Percentiles rank a stretch among this genome's conserved stretches.
phyloP scores from a whole-genome alignment of 768 basidiomycete genomes.

The Phylloporus rhodoxanthus region DNA sequence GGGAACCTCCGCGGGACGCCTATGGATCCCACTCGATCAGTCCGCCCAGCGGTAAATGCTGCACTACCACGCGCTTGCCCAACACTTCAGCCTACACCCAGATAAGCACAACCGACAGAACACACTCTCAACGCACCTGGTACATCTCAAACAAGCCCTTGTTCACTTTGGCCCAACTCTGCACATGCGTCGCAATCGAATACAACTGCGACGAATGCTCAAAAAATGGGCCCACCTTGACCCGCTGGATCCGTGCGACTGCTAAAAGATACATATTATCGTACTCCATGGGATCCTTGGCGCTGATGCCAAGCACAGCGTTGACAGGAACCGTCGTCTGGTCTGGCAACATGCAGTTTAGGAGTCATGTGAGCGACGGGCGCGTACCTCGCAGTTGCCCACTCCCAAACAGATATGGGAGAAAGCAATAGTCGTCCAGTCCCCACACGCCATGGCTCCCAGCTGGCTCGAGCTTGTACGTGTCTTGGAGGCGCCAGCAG shows the following conservation, averaged over 20 bases:
- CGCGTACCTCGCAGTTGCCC: conserved; percentile 73
- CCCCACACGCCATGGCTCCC: conserved; percentile 99
- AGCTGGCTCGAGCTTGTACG: conserved; percentile 89
- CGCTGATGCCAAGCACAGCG: conserved; percentile 49
- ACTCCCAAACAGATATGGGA: conserved; percentile 88
- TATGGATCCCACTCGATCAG: conserved; percentile 58
- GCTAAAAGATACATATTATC: conserved; percentile 80
- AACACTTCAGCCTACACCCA: conserved; percentile 73
- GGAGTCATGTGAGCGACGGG: background rate
- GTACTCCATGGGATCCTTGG: background rate
- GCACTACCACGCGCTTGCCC: conserved; percentile 92
- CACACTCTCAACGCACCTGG: conserved; percentile 43
- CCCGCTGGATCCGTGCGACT: conserved; percentile 69
- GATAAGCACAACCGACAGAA: background rate
- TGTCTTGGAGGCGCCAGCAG: conserved; percentile 82
- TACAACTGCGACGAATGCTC: conserved; percentile 90
- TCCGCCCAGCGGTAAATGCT: conserved; percentile 85
- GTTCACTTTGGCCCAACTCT: conserved; percentile 88
- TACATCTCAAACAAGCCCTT: conserved; percentile 95
- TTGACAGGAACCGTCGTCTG: conserved; percentile 61
- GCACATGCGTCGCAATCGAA: conserved; percentile 81
- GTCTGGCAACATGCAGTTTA: conserved; percentile 34
- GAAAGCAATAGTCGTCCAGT: conserved; percentile 84
- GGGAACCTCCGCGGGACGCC: background rate
- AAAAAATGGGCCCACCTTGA: conserved; percentile 84